Percentiles rank a stretch among this genome's conserved stretches.
Conservation (phyloP, 805 yeast genomes). For the Wickerhamiella kazuoi region DNA sequence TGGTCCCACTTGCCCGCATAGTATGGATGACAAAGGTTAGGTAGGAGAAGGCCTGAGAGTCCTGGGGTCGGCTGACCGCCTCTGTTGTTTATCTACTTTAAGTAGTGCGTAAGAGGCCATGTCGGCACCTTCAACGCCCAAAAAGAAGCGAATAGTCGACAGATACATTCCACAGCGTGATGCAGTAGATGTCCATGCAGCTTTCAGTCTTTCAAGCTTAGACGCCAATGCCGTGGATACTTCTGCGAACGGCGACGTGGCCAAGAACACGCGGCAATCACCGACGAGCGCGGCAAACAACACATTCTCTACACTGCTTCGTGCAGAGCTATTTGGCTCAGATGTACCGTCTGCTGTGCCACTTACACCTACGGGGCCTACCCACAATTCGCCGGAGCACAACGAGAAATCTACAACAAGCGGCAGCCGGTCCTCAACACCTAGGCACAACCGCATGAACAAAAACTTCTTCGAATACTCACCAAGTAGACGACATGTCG, state of each 20-base stretch:
- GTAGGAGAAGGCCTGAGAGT: no score
- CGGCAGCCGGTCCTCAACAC: slow-evolving; percentile 12
- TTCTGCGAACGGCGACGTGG: background rate
- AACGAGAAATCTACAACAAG: no score
- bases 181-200: slow-evolving; percentile 77
- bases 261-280: slow-evolving; percentile 23
- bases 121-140: slow-evolving; percentile 12
- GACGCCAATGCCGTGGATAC: background rate
- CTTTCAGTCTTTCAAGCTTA: slow-evolving; percentile 35
- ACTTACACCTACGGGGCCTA: slow-evolving; percentile 1
- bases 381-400: slow-evolving; percentile 3
- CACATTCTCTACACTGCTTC: slow-evolving; percentile 69
- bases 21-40: no score
- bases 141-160: slow-evolving; percentile 26
- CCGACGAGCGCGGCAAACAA: slow-evolving; percentile 50
- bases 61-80: no score
- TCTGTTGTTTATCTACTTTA: no score
- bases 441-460: slow-evolving; percentile 9
- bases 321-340: slow-evolving; percentile 84
- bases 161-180: slow-evolving; percentile 76
- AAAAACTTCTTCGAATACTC: slow-evolving; percentile 9
- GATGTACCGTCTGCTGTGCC: slow-evolving; percentile 33
- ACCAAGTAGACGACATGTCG: slow-evolving; percentile 14
- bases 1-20: no score
- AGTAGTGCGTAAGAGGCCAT: no score